Evolutionary conservation across 1,284 basidiomycete species (phyloP).

Genomic region (Pholiota adiposa): DNA sequence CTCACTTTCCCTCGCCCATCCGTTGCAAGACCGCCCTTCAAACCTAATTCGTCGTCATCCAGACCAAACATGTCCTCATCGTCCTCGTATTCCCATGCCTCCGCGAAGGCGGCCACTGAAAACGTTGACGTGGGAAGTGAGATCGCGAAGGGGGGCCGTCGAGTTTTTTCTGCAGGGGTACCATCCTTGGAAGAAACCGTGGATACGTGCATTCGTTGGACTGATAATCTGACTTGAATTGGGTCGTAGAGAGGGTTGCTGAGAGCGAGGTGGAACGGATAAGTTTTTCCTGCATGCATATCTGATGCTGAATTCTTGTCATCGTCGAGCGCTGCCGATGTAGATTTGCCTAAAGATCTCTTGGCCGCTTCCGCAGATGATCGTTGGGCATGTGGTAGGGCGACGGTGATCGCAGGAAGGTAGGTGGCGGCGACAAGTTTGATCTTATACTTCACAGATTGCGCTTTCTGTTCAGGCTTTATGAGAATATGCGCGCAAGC

Average conservation of each 20-base stretch:
- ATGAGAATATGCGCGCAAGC: conserved; percentile 95
- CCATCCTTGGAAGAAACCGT: conserved; percentile 40
- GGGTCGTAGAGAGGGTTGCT: conserved; percentile 95
- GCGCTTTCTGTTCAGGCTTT: conserved; percentile 96
- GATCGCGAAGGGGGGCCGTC: conserved; percentile 75
- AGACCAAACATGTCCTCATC: conserved; percentile 83
- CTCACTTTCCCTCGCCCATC: conserved; percentile 58
- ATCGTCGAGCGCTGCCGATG: conserved; percentile 40
- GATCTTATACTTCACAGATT: conserved; percentile 94
- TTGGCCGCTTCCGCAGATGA: conserved; percentile 50
- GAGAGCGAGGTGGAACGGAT: conserved; percentile 86
- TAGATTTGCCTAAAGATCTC: conserved; percentile 49
- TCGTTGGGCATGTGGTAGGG: conserved; percentile 59
- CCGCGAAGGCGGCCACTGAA: conserved; percentile 85
- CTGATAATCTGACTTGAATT: conserved; percentile 83
- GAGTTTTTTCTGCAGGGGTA: conserved; percentile 51
- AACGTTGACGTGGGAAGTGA: conserved; percentile 79
- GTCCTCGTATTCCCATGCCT: conserved; percentile 96
- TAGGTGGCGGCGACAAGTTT: conserved; percentile 95
- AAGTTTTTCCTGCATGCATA: conserved; percentile 77
- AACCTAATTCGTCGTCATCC: conserved; percentile 58
- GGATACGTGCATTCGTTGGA: conserved; percentile 61
- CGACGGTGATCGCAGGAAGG: conserved; percentile 84
- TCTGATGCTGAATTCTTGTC: conserved; percentile 46
- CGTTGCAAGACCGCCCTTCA: conserved; percentile 42